Evolutionary conservation across 441 rosid species (phyloP), one percentile per base, ranked within the genome.

Genomic region (Pelargonium cotyledonis): DNA sequence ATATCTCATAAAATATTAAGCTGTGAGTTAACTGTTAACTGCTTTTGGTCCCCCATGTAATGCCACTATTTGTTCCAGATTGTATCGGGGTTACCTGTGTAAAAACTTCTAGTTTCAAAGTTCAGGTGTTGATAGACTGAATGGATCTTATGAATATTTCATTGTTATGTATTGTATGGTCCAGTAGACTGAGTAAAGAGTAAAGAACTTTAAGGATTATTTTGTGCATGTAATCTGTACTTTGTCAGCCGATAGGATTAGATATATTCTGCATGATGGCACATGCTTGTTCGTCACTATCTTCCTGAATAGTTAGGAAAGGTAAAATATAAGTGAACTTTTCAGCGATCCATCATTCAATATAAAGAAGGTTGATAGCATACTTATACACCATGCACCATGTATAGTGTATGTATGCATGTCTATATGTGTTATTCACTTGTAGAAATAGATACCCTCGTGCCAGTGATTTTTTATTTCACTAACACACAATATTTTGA

Each of bases 131-230:
- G 38, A 61, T 61, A 6, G 26, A 26, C 15, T 61, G 9, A 26
- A 61, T 21, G 64, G 40, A 61, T 26, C 38, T 61, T 26, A 61
- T 61, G 64, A 61, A 14, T 61, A 21, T 61, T 61, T 26, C 14
- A 38, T 61, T 26, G 35, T 26, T 61, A 10, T 23, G 64, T 26
- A 61, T 61, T 57, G 11, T 47, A 57, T 23, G 4, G 38, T 29
- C 35, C 29, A 26, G n/a, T 26, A 23, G 4, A 21, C 14, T 6
- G 12, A 26, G n/a, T 26, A 21, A 10, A 19, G 31, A 2, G 11
- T 58, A 58, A 58, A 61, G 35, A 14, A 11, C n/a, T 57, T 9
- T 4, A 5, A 21, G 15, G 15, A 23, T 26, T 61, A 21, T 61
- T 11, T 11, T 61, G 63, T 61, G 40, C n/a, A 4, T 61, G 35